Percentiles rank a stretch among this genome's conserved stretches.
Evolutionary conservation across 495 filamentous ascomycete genomes (phyloP).

Genomic region (Acidiella bohemica): DNA sequence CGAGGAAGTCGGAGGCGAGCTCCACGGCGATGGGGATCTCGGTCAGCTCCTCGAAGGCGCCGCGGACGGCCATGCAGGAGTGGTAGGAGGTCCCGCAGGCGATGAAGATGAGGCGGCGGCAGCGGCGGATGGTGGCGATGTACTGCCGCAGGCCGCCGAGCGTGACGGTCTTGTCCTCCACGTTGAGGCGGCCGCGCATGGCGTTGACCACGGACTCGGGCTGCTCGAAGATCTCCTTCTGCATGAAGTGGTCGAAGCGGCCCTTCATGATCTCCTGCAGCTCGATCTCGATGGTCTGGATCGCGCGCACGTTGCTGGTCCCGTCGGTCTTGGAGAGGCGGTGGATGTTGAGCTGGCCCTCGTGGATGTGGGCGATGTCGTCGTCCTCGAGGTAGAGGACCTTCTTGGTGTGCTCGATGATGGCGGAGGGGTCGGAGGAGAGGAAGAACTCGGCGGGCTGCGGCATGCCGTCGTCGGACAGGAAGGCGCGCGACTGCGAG

Average conservation of each 20-base stretch:
- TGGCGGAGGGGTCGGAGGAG: conserved; percentile 93
- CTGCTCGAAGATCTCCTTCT: conserved; percentile 99
- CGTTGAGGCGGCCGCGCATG: conserved; percentile 95
- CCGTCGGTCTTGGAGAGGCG: conserved; percentile 93
- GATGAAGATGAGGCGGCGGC: conserved; percentile 93
- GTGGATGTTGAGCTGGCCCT: conserved; percentile 97
- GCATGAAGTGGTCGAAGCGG: conserved; percentile 99
- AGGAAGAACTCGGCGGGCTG: conserved; percentile 99
- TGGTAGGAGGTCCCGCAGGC: conserved; percentile 96
- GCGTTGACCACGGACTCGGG: conserved; percentile 98
- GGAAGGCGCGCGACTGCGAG: conserved; percentile 94
- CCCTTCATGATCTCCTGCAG: conserved; percentile 99
- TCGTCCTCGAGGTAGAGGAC: conserved; percentile 98
- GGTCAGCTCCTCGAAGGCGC: conserved; percentile 92
- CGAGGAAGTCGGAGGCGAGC: conserved; percentile 95
- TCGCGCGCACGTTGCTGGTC: conserved; percentile 87
- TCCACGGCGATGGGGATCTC: conserved; percentile 97
- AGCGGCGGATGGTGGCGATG: conserved; percentile 88
- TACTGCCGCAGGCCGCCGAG: conserved; percentile 92
- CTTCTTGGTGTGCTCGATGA: conserved; percentile 99
- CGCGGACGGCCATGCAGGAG: conserved; percentile 98
- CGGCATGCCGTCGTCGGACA: conserved; percentile 91
- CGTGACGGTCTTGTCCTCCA: conserved; percentile 82
- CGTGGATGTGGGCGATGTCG: conserved; percentile 98
- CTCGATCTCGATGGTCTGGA: conserved; percentile 96